Conservation (phyloP, 371 early-diverging fungal genomes). For the Zopfochytrium polystomum region DNA sequence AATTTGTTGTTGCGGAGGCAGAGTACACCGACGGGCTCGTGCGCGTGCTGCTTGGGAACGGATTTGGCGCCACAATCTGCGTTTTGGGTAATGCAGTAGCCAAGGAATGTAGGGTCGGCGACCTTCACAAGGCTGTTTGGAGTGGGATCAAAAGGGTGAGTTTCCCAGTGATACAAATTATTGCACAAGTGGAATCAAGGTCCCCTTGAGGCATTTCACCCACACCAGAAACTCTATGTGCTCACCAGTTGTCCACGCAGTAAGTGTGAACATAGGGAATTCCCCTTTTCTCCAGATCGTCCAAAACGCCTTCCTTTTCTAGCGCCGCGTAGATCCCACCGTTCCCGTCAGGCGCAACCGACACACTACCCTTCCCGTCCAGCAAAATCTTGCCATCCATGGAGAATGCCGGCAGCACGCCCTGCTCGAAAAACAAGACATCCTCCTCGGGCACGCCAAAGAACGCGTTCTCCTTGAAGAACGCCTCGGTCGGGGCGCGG, state of each 20-base stretch:
- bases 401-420: constrained; percentile 79
- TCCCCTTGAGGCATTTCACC: too few relatives aligned
- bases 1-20: constrained; percentile 78
- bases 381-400: constrained; percentile 83
- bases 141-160: neutral
- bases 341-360: constrained; percentile 85
- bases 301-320: constrained; percentile 70
- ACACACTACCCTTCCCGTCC: constrained; percentile 72
- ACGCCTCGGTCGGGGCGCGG: constrained; percentile 67
- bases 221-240: neutral
- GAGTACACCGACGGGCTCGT: constrained; percentile 93
- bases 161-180: neutral
- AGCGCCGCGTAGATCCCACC: constrained; percentile 88
- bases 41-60: constrained; percentile 77
- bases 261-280: constrained; percentile 85
- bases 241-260: constrained; percentile 88
- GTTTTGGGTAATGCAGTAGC: constrained; percentile 73
- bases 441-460: constrained; percentile 80
- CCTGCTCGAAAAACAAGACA: constrained; percentile 79
- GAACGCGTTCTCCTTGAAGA: constrained; percentile 70
- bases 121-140: constrained; percentile 70
- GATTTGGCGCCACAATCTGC: constrained; percentile 94
- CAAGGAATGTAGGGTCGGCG: constrained; percentile 90
- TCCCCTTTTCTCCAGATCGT: constrained; percentile 70
- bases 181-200: too few relatives aligned